These are phyloP conservation scores for Leccinum olivaceopallidum DNA, from an alignment of 768 basidiomycete genomes.

Conservation along the genomic window DNA sequence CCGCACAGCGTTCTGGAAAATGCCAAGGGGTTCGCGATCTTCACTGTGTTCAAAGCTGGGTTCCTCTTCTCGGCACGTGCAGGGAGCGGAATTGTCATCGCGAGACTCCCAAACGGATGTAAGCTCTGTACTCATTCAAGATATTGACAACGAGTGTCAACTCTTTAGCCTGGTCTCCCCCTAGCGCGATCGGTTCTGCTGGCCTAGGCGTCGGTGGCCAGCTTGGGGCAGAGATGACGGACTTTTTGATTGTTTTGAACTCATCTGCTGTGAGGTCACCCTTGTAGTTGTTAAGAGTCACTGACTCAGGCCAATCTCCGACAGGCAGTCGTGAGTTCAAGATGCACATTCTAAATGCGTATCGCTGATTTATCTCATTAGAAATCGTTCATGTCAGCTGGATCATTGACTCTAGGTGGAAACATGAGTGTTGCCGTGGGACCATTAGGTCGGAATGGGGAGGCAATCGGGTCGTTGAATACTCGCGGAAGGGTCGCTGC, in stretches of 20 bases:
- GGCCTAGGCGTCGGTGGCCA: conserved; percentile 89
- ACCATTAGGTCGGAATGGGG: conserved; percentile 91
- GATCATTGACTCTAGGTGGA: conserved; percentile 86
- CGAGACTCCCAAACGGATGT: conserved; percentile 79
- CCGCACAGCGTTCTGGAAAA: conserved; percentile 54
- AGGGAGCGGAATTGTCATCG: conserved; percentile 87
- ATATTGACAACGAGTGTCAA: conserved; percentile 24
- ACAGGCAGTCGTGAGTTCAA: conserved; percentile 61
- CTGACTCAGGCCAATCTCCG: conserved; percentile 2
- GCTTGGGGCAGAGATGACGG: conserved; percentile 84
- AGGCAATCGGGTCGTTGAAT: conserved; percentile 82
- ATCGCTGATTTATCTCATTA: conserved; percentile 31
- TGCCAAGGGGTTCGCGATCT: conserved; percentile 84
- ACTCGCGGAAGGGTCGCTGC: conserved; percentile 87
- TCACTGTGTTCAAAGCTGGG: conserved; percentile 77
- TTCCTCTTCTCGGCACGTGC: conserved; percentile 76
- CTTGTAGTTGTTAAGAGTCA: conserved; percentile 4
- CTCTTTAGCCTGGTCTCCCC: conserved; percentile 91
- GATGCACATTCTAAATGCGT: not conserved
- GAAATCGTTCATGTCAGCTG: conserved; percentile 93
- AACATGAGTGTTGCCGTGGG: conserved; percentile 90
- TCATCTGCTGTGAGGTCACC: conserved; percentile 59
- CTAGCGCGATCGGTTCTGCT: conserved; percentile 92
- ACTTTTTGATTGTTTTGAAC: conserved; percentile 89
- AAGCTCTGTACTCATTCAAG: conserved; percentile 33